Evolutionary conservation across 2,329 filamentous ascomycete species (phyloP).

Genomic region (Pleurostoma richardsiae): DNA sequence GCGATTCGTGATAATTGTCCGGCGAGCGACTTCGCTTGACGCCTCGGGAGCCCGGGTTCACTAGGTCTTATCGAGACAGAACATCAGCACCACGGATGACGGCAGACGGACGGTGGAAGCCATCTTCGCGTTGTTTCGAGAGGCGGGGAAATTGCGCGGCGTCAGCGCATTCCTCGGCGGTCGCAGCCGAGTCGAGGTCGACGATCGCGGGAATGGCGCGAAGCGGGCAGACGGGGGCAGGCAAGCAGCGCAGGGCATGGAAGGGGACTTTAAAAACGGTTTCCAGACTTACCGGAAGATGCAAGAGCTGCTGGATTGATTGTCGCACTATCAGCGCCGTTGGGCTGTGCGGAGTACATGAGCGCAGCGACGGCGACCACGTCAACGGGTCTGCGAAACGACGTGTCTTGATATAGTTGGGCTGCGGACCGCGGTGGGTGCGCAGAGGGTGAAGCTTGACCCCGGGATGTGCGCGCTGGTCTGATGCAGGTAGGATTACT

Average conservation of each 20-base stretch:
- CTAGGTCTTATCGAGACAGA: constrained; percentile 37
- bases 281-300: constrained; percentile 60
- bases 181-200: not conserved
- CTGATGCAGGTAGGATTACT: constrained; percentile 38
- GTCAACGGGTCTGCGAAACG: constrained; percentile 44
- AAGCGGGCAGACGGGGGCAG: not conserved
- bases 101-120: not conserved
- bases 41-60: constrained; percentile 56
- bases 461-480: constrained; percentile 27
- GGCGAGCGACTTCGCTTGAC: constrained; percentile 78
- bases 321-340: constrained; percentile 78
- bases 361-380: constrained; percentile 37
- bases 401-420: constrained; percentile 61
- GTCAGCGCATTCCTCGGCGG: not conserved
- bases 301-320: constrained; percentile 88
- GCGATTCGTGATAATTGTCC: constrained; percentile 54
- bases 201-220: constrained; percentile 8
- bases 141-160: constrained; percentile 1
- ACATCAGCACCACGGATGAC: constrained; percentile 19
- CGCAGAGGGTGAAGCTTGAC: constrained; percentile 21
- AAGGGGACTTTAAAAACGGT: constrained; percentile 1
- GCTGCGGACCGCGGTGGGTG: constrained; percentile 25
- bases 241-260: not conserved
- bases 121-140: not conserved
- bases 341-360: constrained; percentile 60